Percentiles rank a stretch among this genome's conserved stretches.
Conservation (phyloP, 257 asterid genomes). For the Handroanthus guayacan region DNA sequence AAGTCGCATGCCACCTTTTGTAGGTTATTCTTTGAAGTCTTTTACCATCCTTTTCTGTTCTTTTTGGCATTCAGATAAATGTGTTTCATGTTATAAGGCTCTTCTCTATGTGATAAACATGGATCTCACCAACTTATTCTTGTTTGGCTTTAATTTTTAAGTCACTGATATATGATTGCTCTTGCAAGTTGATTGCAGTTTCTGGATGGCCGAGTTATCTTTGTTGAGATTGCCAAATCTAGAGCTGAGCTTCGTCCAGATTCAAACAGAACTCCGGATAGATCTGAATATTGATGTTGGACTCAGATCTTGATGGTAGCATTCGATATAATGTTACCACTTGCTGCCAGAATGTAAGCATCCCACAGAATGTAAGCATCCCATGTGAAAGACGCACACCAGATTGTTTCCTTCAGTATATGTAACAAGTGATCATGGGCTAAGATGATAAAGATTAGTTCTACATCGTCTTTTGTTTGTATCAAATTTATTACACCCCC, state of each 20-base stretch:
- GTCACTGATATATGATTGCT: background rate
- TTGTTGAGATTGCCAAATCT: conserved; percentile 78
- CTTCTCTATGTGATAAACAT: background rate
- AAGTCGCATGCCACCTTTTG: background rate
- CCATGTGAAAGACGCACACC: too few relatives aligned
- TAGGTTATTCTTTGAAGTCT: background rate
- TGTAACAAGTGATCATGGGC: background rate
- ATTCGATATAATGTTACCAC: background rate
- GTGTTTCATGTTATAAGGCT: background rate
- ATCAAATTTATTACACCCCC: too few relatives aligned
- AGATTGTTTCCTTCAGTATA: background rate
- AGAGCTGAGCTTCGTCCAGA: conserved; percentile 52
- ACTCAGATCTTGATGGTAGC: background rate
- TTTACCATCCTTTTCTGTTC: background rate
- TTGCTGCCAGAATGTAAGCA: background rate
- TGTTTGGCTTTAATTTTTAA: background rate
- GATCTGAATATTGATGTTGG: conserved; percentile 18
- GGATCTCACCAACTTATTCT: background rate
- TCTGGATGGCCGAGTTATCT: conserved; percentile 86
- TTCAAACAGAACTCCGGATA: conserved; percentile 40
- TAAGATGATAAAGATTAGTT: background rate
- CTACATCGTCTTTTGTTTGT: background rate
- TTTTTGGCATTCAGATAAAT: background rate
- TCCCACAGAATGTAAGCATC: background rate
- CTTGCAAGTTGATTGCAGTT: conserved; percentile 52